phyloP scores from a whole-genome alignment of 805 yeast genomes.

The Maudiozyma saulgeensis region DNA sequence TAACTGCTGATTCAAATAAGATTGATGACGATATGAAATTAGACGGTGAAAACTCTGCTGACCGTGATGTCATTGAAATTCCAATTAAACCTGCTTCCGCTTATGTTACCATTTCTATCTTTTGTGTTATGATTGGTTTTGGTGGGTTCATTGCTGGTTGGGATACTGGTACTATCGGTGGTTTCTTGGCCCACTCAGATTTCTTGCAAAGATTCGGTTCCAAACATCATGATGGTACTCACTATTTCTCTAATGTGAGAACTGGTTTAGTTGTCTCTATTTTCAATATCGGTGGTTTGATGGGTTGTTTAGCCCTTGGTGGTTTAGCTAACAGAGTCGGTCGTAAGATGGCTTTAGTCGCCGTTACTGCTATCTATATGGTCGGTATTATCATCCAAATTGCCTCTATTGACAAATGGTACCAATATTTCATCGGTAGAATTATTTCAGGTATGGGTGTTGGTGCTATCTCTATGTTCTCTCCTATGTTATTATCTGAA shows the following conservation, averaged over 20 bases:
- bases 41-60: not conserved
- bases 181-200: conserved; percentile 53
- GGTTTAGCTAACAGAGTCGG: conserved; percentile 53
- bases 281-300: conserved; percentile 60
- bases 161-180: conserved; percentile 47
- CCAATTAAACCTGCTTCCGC: conserved; percentile 4
- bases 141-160: conserved; percentile 1
- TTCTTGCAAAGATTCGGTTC: conserved; percentile 45
- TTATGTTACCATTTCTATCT: conserved; percentile 12
- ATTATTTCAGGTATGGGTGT: conserved; percentile 68
- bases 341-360: conserved; percentile 54
- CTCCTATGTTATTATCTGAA: conserved; percentile 56
- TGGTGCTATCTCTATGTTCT: conserved; percentile 66
- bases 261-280: conserved; percentile 44
- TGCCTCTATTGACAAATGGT: conserved; percentile 43
- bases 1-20: not conserved
- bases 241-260: conserved; percentile 35
- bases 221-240: conserved; percentile 30
- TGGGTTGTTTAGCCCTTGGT: conserved; percentile 70
- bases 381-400: conserved; percentile 55
- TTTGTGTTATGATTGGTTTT: conserved; percentile 34
- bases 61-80: not conserved
- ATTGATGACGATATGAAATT: not conserved
- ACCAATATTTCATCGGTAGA: conserved; percentile 55
- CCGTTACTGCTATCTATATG: conserved; percentile 49